Percentiles rank a stretch among this genome's conserved stretches.
Conservation (phyloP, 106 monocot species). For the Agapanthus africanus region DNA sequence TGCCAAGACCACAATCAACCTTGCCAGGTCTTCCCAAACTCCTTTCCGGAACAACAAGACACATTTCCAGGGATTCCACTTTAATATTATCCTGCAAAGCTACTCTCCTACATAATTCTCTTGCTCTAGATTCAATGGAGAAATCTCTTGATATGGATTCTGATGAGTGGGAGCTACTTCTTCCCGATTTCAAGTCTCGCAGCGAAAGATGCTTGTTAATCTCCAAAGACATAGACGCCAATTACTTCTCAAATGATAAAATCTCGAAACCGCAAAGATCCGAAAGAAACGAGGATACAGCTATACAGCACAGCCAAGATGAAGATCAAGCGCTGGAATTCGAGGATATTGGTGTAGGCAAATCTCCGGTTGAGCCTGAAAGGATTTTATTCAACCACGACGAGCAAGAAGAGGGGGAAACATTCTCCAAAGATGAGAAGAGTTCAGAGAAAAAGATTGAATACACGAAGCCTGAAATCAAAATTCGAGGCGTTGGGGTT, state of each 20-base stretch:
- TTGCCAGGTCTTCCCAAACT: no score
- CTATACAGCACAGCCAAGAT: no score
- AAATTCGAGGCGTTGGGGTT: neutral
- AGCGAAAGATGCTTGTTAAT: neutral
- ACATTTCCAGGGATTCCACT: no score
- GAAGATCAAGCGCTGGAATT: no score
- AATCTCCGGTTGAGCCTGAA: constrained; percentile 4
- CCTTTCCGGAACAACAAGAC: no score
- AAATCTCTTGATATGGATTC: neutral
- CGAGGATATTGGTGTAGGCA: neutral
- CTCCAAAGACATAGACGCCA: neutral
- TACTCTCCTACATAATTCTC: no score
- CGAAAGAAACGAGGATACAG: no score
- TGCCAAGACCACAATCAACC: no score
- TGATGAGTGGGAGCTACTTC: constrained; percentile 1
- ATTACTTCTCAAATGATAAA: constrained; percentile 4
- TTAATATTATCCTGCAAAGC: no score
- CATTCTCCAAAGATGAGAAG: neutral
- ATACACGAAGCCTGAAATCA: neutral
- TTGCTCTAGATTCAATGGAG: neutral
- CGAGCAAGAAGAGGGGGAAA: neutral
- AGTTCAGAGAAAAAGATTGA: neutral
- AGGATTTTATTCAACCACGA: neutral
- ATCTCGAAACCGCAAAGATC: no score
- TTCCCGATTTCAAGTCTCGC: neutral